Percentiles rank a stretch among this genome's conserved stretches.
Conservation (phyloP, 352 stramenopile genomes). For the Peronospora destructor region DNA sequence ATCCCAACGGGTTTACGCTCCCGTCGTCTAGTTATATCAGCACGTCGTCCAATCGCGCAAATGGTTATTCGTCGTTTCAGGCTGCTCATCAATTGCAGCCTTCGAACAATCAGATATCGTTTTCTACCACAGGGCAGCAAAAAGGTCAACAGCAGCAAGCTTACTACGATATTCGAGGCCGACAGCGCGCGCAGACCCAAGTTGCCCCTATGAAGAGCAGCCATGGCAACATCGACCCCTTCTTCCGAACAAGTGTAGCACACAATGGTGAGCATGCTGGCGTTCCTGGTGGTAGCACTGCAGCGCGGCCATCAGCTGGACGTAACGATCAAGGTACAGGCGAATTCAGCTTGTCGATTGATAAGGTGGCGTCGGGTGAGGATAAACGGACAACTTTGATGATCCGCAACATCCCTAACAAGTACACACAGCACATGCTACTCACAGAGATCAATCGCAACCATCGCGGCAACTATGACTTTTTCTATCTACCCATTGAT, state of each 20-base stretch:
- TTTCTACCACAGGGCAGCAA: conserved; percentile 16
- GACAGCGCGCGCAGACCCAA: conserved; percentile 18
- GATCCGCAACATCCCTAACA: conserved; percentile 99
- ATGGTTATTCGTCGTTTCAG: conserved; percentile 27
- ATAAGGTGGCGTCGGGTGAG: conserved; percentile 67
- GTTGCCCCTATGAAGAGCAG: conserved; percentile 24
- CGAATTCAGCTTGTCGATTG: conserved; percentile 75
- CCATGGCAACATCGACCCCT: conserved; percentile 19
- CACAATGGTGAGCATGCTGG: conserved; percentile 7
- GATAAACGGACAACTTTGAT: conserved; percentile 98
- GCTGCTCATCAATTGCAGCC: conserved; percentile 20
- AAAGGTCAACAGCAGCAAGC: conserved; percentile 27
- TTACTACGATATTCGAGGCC: conserved; percentile 23
- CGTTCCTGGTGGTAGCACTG: conserved; percentile 6
- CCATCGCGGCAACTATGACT: conserved; percentile 92
- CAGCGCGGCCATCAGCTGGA: conserved; percentile 16
- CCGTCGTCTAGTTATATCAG: conserved; percentile 13
- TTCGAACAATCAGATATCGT: conserved; percentile 20
- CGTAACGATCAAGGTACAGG: conserved; percentile 60
- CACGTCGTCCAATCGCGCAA: conserved; percentile 18
- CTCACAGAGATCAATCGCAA: conserved; percentile 94
- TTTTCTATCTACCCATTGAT: conserved; percentile 99
- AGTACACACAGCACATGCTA: conserved; percentile 99
- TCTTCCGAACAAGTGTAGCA: conserved; percentile 14
- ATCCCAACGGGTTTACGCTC: conserved; percentile 22